Evolutionary conservation across 2,329 filamentous ascomycete species (phyloP).

Genomic region (Hypocrella siamensis): DNA sequence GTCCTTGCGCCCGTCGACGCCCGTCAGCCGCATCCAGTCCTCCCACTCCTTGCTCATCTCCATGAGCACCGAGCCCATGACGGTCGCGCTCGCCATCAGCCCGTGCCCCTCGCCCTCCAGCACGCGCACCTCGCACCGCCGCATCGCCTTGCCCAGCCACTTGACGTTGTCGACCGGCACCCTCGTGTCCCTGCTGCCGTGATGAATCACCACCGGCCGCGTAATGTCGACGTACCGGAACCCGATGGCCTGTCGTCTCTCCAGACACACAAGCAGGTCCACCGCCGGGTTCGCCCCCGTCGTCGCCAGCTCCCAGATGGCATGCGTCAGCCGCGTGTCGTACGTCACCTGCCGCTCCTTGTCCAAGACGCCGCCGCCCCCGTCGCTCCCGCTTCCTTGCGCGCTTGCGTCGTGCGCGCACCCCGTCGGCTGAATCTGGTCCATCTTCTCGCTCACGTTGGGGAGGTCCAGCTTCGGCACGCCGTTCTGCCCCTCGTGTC

Average conservation of each 20-base stretch:
- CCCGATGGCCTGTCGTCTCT: constrained; percentile 79
- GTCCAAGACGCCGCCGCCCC: constrained; percentile 46
- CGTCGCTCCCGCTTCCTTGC: constrained; percentile 23
- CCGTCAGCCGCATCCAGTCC: constrained; percentile 57
- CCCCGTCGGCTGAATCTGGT: constrained; percentile 22
- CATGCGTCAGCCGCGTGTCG: constrained; percentile 73
- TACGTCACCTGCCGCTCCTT: constrained; percentile 62
- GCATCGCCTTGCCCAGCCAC: constrained; percentile 92
- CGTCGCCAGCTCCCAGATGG: constrained; percentile 88
- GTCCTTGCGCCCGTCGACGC: constrained; percentile 19
- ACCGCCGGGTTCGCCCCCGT: constrained; percentile 86
- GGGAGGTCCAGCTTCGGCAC: constrained; percentile 9
- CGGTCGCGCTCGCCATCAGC: constrained; percentile 81
- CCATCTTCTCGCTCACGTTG: constrained; percentile 30
- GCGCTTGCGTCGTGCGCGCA: constrained; percentile 7
- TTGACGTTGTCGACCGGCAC: constrained; percentile 91
- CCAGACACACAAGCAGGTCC: constrained; percentile 81
- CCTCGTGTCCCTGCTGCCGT: constrained; percentile 76
- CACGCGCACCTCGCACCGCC: constrained; percentile 77
- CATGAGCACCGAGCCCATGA: constrained; percentile 89
- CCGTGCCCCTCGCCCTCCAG: constrained; percentile 88
- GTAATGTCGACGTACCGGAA: constrained; percentile 97
- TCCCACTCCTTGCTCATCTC: constrained; percentile 94
- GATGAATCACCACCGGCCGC: constrained; percentile 80
- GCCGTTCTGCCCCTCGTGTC: constrained; percentile 7